A percentile compares a stretch with the other conserved stretches of the same genome.
Evolutionary conservation across 257 asterid species (phyloP).

Genomic region (Catharanthus roseus): DNA sequence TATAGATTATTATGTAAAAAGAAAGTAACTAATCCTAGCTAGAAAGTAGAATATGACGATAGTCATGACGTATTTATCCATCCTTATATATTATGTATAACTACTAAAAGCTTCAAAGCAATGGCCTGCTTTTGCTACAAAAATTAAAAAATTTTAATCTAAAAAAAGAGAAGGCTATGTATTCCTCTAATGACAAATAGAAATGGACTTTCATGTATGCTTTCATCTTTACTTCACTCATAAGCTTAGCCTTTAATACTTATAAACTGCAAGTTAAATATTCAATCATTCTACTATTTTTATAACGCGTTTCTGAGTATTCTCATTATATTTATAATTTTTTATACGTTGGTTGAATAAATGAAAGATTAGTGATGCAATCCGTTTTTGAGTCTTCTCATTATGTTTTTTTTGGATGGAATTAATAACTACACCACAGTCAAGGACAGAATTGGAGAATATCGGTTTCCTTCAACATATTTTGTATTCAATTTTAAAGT

Average conservation of each 20-base stretch:
- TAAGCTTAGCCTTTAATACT: neutral
- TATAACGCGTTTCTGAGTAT: too few species aligned
- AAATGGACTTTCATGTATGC: neutral
- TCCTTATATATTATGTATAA: neutral
- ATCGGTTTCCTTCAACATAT: too few species aligned
- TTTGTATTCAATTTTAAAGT: too few species aligned
- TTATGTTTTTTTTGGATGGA: too few species aligned
- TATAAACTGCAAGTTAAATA: too few species aligned
- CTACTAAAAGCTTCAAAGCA: slow-evolving; percentile 3
- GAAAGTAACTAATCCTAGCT: neutral
- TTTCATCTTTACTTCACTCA: neutral
- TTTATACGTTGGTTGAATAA: too few species aligned
- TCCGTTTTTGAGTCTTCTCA: too few species aligned
- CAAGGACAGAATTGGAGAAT: too few species aligned
- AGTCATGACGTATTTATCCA: slow-evolving; percentile 11
- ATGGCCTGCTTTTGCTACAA: neutral
- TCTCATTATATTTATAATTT: too few species aligned
- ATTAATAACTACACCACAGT: too few species aligned
- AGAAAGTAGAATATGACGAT: slow-evolving; percentile 16
- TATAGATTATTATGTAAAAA: neutral
- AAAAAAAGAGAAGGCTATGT: neutral
- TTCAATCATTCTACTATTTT: too few species aligned
- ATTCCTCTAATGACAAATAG: neutral
- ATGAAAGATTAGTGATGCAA: too few species aligned
- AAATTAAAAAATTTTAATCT: neutral